Percentiles rank a stretch among this genome's conserved stretches.
Evolutionary conservation across 2,329 filamentous ascomycete genomes (phyloP).

Genomic region (Penicillium crustosum): DNA sequence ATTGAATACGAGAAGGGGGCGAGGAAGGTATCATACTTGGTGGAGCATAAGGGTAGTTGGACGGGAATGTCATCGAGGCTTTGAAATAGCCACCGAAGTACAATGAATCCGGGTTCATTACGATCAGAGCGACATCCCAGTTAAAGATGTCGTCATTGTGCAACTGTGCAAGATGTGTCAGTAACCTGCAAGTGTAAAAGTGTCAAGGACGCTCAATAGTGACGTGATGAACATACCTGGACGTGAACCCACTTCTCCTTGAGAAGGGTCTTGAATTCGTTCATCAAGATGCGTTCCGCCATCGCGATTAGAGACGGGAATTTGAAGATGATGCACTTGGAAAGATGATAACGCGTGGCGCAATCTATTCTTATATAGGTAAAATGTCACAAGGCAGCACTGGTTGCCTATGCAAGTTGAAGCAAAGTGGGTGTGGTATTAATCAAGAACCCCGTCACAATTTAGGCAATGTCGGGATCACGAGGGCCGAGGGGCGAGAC

Average conservation of each 20-base stretch:
- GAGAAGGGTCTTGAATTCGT: conserved; percentile 75
- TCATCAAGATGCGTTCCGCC: conserved; percentile 82
- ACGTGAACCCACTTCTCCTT: conserved; percentile 95
- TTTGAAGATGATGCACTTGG: neutral
- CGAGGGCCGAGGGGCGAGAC: neutral
- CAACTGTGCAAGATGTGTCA: conserved; percentile 51
- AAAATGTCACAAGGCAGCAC: neutral
- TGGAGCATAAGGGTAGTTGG: conserved; percentile 85
- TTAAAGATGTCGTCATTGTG: conserved; percentile 80
- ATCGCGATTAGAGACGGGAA: conserved; percentile 28
- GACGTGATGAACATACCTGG: conserved; percentile 56
- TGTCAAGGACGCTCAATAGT: neutral
- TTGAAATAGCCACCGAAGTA: conserved; percentile 94
- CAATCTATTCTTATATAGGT: neutral
- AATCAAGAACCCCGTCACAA: neutral
- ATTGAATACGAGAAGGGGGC: neutral
- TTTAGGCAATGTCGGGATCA: neutral
- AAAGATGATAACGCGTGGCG: neutral
- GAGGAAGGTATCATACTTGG: conserved; percentile 53
- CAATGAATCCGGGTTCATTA: conserved; percentile 85
- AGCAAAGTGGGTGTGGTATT: neutral
- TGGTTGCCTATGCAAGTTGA: neutral
- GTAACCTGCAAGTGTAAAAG: neutral
- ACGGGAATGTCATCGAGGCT: conserved; percentile 82
- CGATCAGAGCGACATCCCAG: conserved; percentile 86